phyloP scores from a whole-genome alignment of 164 flowering plant species.

The Platanus orientalis region DNA sequence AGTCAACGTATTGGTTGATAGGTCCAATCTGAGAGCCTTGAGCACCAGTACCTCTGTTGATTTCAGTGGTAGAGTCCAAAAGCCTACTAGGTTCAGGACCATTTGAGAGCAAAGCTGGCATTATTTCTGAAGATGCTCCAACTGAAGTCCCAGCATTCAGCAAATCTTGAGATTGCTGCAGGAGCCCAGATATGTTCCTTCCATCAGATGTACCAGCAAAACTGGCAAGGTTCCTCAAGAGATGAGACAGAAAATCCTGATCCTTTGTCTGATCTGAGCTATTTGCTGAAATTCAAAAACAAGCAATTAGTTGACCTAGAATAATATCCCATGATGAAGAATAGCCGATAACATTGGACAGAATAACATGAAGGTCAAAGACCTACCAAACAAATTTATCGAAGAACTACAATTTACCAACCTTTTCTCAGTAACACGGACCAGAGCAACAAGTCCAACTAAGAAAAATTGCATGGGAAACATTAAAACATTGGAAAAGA shows the following conservation, averaged over 20 bases:
- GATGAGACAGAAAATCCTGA: slow-evolving; percentile 60
- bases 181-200: slow-evolving; percentile 30
- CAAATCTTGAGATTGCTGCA: slow-evolving; percentile 31
- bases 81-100: slow-evolving; percentile 15
- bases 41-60: slow-evolving; percentile 2
- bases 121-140: slow-evolving; percentile 22
- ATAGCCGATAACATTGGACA: neutral
- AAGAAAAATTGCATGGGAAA: too few species aligned
- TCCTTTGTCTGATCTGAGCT: slow-evolving; percentile 40
- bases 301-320: neutral
- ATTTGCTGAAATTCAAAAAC: slow-evolving; percentile 43
- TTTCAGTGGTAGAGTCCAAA: slow-evolving; percentile 12
- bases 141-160: slow-evolving; percentile 26
- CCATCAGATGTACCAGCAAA: slow-evolving; percentile 32
- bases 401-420: too few species aligned
- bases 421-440: too few species aligned
- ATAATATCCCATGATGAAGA: neutral
- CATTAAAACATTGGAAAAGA: too few species aligned
- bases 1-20: slow-evolving; percentile 2
- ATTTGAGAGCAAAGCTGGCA: slow-evolving; percentile 27
- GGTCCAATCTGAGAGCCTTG: slow-evolving; percentile 10
- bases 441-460: too few species aligned
- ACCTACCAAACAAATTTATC: neutral
- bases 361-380: neutral
- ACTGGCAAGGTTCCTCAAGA: slow-evolving; percentile 50